Evolutionary conservation across 257 asterid species (phyloP), one percentile per base, ranked within the genome.

Genomic region (Schizonepeta tenuifolia): DNA sequence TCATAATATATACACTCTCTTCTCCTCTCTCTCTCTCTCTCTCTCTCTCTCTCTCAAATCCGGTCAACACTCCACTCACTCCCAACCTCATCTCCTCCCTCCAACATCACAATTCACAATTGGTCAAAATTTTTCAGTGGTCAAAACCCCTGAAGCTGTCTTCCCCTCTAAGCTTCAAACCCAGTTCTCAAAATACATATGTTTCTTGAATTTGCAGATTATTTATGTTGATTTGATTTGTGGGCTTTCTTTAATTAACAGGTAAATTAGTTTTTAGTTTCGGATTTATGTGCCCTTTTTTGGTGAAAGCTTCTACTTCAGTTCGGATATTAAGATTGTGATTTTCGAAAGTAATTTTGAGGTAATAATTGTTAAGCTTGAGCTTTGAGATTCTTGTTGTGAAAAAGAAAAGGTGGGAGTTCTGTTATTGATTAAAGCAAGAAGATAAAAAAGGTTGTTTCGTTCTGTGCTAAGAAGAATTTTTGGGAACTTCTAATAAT

Each of bases 141-240:
- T 84, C 84, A 81, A 80, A 77, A 65, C 53, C 79, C 77, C 41
- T 44, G 22, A 20, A 79, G 56, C 49, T 17, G 59, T 58, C 76
- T 71, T 44, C 66, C 68, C 64, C 76, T 51, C 6, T 17, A 51
- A 18, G 28, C 1, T 51, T 51, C 44, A 65, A 68, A 67, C 67
- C 72, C 67, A 67, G 67, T 59, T 73, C 81, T 73, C 28, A 71
- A 61, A 65, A 50, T 49, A 13, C 12, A 11, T 72, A 38, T 67
- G 46, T 84, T 72, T 68, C 62, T 72, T 76, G 43, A 71, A 56
- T 56, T 81, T 67, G 74, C 77, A 49, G 83, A 76, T 78, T 56
- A n/a, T 44, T 51, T 63, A 41, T 79, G 80, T 67, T 80, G 83
- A 57, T 73, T 78, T 75, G 51, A 71, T 74, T 71, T 80, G 66